Percentiles rank a stretch among this genome's conserved stretches.
These are phyloP conservation scores for Elongisporangium undulatum DNA, from an alignment of 352 stramenopile species.

Conservation along the genomic window DNA sequence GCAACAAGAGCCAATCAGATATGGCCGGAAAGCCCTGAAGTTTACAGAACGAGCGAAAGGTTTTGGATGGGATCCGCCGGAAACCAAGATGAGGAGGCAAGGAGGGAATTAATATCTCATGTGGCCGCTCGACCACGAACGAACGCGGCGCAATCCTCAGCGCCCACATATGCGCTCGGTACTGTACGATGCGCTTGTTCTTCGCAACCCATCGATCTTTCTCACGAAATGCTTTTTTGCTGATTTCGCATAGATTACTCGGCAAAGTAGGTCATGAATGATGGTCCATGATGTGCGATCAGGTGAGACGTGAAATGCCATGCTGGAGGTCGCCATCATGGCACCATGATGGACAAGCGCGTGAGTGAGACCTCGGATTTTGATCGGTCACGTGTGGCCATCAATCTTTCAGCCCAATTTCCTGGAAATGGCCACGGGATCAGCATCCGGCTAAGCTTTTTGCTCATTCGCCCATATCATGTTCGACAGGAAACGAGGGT, in stretches of 20 bases:
- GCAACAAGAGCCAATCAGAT: background rate
- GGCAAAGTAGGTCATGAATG: background rate
- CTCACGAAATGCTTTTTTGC: background rate
- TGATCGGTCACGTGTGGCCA: background rate
- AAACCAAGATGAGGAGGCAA: background rate
- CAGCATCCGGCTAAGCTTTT: background rate
- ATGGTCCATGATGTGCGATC: background rate
- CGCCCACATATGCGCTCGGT: background rate
- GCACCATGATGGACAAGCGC: background rate
- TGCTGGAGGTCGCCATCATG: background rate
- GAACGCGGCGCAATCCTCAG: background rate
- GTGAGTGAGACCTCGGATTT: background rate
- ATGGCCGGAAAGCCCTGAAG: background rate
- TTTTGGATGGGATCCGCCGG: background rate
- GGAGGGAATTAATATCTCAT: background rate
- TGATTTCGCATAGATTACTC: background rate
- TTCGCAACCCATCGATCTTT: background rate
- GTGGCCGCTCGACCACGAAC: background rate
- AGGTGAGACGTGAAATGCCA: background rate
- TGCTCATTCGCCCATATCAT: background rate
- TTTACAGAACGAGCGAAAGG: background rate
- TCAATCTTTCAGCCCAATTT: background rate
- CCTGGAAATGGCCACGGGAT: background rate
- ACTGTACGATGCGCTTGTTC: background rate
- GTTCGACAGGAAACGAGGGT: background rate